Evolutionary conservation across 2,329 filamentous ascomycete genomes (phyloP), one percentile per base, ranked within the genome.

Genomic region (Chalara sp.): DNA sequence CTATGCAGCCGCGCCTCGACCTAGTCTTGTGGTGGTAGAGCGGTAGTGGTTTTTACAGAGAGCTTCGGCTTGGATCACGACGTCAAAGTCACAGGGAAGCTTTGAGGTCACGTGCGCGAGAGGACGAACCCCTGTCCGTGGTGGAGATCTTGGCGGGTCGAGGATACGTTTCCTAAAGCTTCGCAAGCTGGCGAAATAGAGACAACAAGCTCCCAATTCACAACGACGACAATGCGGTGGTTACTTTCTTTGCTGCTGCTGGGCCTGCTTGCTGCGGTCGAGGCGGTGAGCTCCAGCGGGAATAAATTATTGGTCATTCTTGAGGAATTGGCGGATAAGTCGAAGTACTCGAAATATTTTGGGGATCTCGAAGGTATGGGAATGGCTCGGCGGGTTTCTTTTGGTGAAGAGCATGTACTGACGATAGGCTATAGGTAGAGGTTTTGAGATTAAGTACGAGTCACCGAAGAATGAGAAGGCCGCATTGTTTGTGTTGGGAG

Each of bases 291-390:
- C 74, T 85, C 84, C 56, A 78, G 82, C 46, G 93, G 92, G 53
- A 81, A 80, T 69, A 81, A 89, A 66, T 71, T 97, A 69, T 76
- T 99, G 64, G 90, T 95, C 54, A 79, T 99, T 53, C 71, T 96
- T 48, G 92, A 97, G 63, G 86, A 95, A 62, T 76, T 82, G 56
- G 78, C 80, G 41, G 89, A 96, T 65, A 89, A 91, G 76, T 80
- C 79, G 61, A 79, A 80, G 59, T 99, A 96, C 71, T 87, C 87
- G 52, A 86, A 84, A 63, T 92, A 97, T 68, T 75, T 90, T 57
- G 79, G 76, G 50, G 86, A 90, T 65, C 69, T 93, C 53, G 76
- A 81, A 66, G 76, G 87, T 87, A 74, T 21, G 21, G 21, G 21
- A 21, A 21, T 65, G 76, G 41, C 39, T 12, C 42, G 28, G n/a